A percentile compares a stretch with the other conserved stretches of the same genome.
Conservation (phyloP, 345 rosid species). For the rapeseed (Brassica napus) region Da-Ae NC_063452.1:56378001-56378500, state of each 20-base stretch:
- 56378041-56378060: constrained; percentile 5
- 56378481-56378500: no score
- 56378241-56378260: not conserved
- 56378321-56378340: no score
- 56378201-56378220: not conserved
- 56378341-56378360: no score
- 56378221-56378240: not conserved
- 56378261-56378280: not conserved
- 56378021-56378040: constrained; percentile 9
- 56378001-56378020: constrained; percentile 7
- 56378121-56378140: constrained; percentile 13
- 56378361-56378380: no score
- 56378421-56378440: no score
- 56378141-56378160: not conserved
- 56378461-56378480: no score
- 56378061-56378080: constrained; percentile 10
- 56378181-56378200: not conserved
- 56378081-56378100: not conserved
- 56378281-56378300: not conserved
- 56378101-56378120: not conserved
- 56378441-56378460: no score
- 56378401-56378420: no score
- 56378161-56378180: not conserved
- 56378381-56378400: no score
- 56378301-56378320: no score